These are phyloP conservation scores for Scheffersomyces cryptocercus DNA, from an alignment of 1,139 yeast species.

Conservation along the genomic window DNA sequence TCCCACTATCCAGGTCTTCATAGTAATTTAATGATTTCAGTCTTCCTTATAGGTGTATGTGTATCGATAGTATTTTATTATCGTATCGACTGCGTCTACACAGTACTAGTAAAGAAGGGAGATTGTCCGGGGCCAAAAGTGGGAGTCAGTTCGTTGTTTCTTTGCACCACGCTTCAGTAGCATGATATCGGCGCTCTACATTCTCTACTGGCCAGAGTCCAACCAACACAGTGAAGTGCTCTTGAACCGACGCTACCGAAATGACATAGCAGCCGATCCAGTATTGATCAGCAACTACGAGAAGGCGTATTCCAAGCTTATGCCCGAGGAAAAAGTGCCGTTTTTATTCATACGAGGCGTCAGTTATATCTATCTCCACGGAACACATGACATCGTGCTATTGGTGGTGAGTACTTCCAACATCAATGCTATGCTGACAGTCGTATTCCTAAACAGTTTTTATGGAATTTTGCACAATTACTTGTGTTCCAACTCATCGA, in stretches of 20 bases:
- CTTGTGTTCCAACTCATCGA: constrained; percentile 15
- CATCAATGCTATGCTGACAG: constrained; percentile 43
- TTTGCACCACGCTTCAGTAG: not conserved
- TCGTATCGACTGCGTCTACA: no score
- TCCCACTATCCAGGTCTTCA: no score
- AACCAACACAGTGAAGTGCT: constrained; percentile 34
- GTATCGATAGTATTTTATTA: no score
- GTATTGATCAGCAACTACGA: constrained; percentile 30
- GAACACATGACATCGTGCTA: constrained; percentile 31
- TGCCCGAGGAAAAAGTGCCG: constrained; percentile 31
- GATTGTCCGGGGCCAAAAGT: no score
- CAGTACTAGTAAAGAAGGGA: no score
- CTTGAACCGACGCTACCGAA: constrained; percentile 37
- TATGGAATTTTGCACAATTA: constrained; percentile 33
- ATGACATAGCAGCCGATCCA: constrained; percentile 29
- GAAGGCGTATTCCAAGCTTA: constrained; percentile 19
- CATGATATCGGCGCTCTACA: constrained; percentile 43
- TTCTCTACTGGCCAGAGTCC: constrained; percentile 36
- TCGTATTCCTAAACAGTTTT: constrained; percentile 37
- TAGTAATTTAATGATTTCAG: no score
- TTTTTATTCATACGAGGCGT: constrained; percentile 29
- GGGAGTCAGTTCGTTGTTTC: no score
- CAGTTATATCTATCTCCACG: constrained; percentile 31
- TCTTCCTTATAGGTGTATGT: no score
- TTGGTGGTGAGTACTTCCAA: constrained; percentile 36